phyloP scores from a whole-genome alignment of 331 rosid species.

The Erythrophleum ivorense region DNA sequence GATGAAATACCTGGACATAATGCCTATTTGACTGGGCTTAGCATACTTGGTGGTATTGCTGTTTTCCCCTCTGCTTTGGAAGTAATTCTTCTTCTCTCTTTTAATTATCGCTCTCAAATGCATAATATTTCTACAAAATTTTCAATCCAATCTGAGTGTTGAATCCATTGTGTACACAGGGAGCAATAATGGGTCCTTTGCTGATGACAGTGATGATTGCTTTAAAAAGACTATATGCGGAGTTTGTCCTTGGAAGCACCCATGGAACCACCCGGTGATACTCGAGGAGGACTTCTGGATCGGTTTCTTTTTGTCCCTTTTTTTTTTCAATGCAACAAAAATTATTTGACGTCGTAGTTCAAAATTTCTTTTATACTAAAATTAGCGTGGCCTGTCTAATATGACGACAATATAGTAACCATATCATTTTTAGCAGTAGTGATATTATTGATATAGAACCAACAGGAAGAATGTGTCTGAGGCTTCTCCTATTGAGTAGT shows the following conservation, averaged over 20 bases:
- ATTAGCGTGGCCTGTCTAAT: background rate
- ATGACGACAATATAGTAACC: background rate
- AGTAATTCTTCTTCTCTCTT: slow-evolving; percentile 20
- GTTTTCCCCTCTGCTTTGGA: slow-evolving; percentile 48
- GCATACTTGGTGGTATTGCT: slow-evolving; percentile 56
- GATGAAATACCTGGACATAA: slow-evolving; percentile 53
- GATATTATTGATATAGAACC: background rate
- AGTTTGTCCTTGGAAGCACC: slow-evolving; percentile 46
- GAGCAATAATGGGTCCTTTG: slow-evolving; percentile 36
- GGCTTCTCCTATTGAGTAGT: background rate
- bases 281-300: background rate
- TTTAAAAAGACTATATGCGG: slow-evolving; percentile 47
- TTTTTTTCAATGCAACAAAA: background rate
- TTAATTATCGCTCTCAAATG: background rate
- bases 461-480: background rate
- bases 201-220: slow-evolving; percentile 54
- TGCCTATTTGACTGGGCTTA: slow-evolving; percentile 51
- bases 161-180: background rate
- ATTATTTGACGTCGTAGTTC: background rate
- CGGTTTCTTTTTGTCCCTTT: background rate
- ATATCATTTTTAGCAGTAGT: background rate
- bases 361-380: background rate
- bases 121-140: background rate
- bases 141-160: background rate
- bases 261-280: slow-evolving; percentile 10